Base-by-base conservation (phyloP, 2,329 filamentous ascomycete genomes). In the Furcasterigmium sp. region DNA sequence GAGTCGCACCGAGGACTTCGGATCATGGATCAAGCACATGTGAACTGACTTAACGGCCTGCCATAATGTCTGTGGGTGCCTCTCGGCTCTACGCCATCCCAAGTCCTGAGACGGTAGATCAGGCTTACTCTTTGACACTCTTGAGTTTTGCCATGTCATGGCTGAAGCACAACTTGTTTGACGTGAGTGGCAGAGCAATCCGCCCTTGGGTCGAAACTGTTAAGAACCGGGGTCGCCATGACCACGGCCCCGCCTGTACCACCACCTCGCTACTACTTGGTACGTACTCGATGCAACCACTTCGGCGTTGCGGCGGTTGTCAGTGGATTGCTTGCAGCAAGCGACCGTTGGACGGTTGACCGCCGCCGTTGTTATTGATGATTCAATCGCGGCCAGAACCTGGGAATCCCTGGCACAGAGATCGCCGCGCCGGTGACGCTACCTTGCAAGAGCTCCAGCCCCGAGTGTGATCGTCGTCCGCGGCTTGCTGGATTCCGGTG, bases 161-260 rank as follows among this genome's bases (percentile, higher is more conserved):
- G 38, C 38, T 40, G 38, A 40, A 29, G 38, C 38, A 40, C 19
- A 28, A 19, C 28, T 18, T 15, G 38, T 40, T 40, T 40, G 38
- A 40, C 38, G 32, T 32, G 29, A 30, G 28, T 25, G 29, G 26
- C 28, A 20, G 36, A 23, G 11, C 36, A 21, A 20, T 21, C 25
- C 25, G 36, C 25, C 36, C 36, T 17, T n/a, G 36, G n/a, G n/a
- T 38, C 36, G 17, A 19, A n/a, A 5, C 21, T 17, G n/a, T n/a
- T n/a, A n/a, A 23, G 20, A 28, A 40, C 38, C 30, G 38, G 38
- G 38, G 38, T 32, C 23, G 23, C 23, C 11, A 26, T 7, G 23
- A 26, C 23, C 23, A 26, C 23, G n/a, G n/a, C n/a, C n/a, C n/a
- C n/a, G n/a, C n/a, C n/a, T n/a, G n/a, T n/a, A n/a, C n/a, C n/a